These are phyloP conservation scores for Metschnikowia vanudenii DNA, from an alignment of 805 yeast species.

Conservation along the genomic window DNA sequence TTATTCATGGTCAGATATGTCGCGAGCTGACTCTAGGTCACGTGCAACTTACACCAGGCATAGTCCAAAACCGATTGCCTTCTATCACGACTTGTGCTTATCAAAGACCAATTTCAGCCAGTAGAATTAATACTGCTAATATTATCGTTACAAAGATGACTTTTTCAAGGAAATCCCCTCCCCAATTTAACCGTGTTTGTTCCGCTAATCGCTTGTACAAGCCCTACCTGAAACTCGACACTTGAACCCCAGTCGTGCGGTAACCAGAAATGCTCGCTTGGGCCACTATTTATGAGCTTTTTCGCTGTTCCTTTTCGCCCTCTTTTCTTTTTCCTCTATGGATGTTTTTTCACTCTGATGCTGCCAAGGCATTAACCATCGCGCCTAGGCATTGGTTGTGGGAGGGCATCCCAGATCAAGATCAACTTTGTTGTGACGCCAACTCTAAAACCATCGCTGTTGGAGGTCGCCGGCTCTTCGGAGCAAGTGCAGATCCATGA, in stretches of 20 bases:
- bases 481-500: slow-evolving; percentile 77
- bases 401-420: slow-evolving; percentile 24
- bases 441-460: slow-evolving; percentile 98
- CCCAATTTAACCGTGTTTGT: not conserved
- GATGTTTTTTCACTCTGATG: slow-evolving; percentile 7
- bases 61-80: too few species aligned
- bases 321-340: slow-evolving; percentile 4
- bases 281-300: not conserved
- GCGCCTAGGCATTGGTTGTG: slow-evolving; percentile 14
- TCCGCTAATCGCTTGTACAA: not conserved
- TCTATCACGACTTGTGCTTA: too few species aligned
- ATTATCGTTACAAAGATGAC: too few species aligned
- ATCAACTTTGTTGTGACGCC: slow-evolving; percentile 30
- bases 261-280: not conserved
- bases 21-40: too few species aligned
- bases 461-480: slow-evolving; percentile 77
- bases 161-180: too few species aligned
- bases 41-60: too few species aligned
- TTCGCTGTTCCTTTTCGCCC: not conserved
- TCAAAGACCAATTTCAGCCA: too few species aligned
- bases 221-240: not conserved
- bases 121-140: too few species aligned
- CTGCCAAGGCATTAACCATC: slow-evolving; percentile 18
- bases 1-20: too few species aligned
- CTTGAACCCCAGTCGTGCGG: slow-evolving; percentile 8